These are phyloP conservation scores for Echium plantagineum DNA, from an alignment of 257 asterid genomes.

Conservation along the genomic window DNA sequence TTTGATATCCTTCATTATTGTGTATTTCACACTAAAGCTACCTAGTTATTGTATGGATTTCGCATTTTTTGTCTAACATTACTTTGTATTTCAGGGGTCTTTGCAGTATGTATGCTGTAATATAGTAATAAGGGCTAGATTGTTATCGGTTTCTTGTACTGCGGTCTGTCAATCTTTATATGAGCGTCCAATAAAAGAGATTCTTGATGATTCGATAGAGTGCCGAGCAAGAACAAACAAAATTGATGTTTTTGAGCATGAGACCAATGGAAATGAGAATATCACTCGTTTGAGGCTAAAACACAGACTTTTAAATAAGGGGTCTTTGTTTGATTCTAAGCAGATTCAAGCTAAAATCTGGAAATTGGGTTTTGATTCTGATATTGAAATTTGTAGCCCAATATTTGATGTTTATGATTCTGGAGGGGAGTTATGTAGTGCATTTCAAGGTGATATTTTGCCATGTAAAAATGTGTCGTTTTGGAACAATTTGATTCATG, in stretches of 20 bases:
- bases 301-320: background rate
- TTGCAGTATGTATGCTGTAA: background rate
- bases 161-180: background rate
- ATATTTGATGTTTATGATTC: conserved; percentile 24
- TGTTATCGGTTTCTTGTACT: background rate
- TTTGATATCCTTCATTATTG: too few species aligned
- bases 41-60: too few species aligned
- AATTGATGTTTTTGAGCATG: background rate
- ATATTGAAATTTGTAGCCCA: conserved; percentile 10
- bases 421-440: conserved; percentile 23
- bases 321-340: background rate
- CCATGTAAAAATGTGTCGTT: conserved; percentile 20
- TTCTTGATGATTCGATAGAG: background rate
- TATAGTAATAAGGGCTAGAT: background rate
- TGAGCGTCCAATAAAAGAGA: background rate
- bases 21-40: too few species aligned
- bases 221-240: background rate
- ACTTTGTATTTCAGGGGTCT: background rate
- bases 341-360: background rate
- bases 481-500: conserved; percentile 23
- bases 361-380: conserved; percentile 16
- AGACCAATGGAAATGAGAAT: background rate
- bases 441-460: conserved; percentile 19
- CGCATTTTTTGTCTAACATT: too few species aligned
- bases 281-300: too few species aligned